phyloP scores from a whole-genome alignment of 2,329 filamentous ascomycete species.

The Graphilbum fragrans region DNA sequence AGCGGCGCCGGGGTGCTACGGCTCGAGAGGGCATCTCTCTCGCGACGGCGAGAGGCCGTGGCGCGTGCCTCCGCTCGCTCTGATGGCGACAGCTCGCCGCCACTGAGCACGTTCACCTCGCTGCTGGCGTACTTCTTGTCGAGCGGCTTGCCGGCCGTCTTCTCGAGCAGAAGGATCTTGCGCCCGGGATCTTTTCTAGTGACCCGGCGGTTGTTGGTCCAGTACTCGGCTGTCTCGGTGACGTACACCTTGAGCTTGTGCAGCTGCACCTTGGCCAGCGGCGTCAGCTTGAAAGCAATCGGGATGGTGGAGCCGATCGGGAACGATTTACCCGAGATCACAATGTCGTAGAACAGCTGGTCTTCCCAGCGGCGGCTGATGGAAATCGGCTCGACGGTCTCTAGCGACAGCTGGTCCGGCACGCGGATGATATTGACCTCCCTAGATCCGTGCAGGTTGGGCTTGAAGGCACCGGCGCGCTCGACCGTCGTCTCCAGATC shows the following conservation, averaged over 20 bases:
- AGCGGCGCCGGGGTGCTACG: conserved; percentile 27
- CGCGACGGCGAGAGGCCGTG: conserved; percentile 35
- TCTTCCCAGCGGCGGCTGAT: conserved; percentile 93
- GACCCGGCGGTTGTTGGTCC: conserved; percentile 73
- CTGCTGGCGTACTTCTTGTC: conserved; percentile 63
- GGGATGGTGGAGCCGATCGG: conserved; percentile 79
- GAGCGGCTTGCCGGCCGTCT: conserved; percentile 66
- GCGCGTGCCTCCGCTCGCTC: conserved; percentile 35
- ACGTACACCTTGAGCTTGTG: conserved; percentile 87
- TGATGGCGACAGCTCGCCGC: conserved; percentile 56
- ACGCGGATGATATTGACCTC: conserved; percentile 77
- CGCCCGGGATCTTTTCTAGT: conserved; percentile 73
- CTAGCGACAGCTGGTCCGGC: conserved; percentile 75
- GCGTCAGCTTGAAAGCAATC: conserved; percentile 88
- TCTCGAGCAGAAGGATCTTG: conserved; percentile 81
- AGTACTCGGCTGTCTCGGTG: conserved; percentile 85
- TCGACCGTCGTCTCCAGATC: conserved; percentile 77
- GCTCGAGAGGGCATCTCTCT: conserved; percentile 35
- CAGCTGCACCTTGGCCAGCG: conserved; percentile 83
- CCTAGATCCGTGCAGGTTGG: conserved; percentile 70
- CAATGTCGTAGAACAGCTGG: conserved; percentile 88
- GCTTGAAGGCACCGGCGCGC: conserved; percentile 78
- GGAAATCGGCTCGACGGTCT: conserved; percentile 86
- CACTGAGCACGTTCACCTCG: conserved; percentile 63
- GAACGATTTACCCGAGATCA: conserved; percentile 92